Evolutionary conservation across 495 filamentous ascomycete species (phyloP).

Genomic region (Aspergillus leporis): DNA sequence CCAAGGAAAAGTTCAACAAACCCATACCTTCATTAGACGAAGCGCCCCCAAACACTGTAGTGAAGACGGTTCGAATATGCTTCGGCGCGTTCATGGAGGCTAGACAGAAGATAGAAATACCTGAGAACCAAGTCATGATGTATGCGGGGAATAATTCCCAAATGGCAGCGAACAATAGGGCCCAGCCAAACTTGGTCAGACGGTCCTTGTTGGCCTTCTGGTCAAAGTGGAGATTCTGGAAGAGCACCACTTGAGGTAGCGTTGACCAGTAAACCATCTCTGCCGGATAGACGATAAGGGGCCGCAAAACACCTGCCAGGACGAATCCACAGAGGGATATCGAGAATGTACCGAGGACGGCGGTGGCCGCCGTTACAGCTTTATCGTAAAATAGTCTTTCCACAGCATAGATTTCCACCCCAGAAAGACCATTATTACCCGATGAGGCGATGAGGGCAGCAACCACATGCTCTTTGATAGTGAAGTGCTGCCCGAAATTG

Average conservation of each 20-base stretch:
- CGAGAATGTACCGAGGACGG: slow-evolving; percentile 34
- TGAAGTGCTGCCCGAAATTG: slow-evolving; percentile 23
- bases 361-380: slow-evolving; percentile 23
- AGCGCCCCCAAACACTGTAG: slow-evolving; percentile 55
- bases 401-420: slow-evolving; percentile 19
- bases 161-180: slow-evolving; percentile 31
- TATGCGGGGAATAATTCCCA: slow-evolving; percentile 60
- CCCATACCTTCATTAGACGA: slow-evolving; percentile 53
- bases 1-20: slow-evolving; percentile 48
- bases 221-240: slow-evolving; percentile 38
- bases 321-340: slow-evolving; percentile 54
- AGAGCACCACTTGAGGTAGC: slow-evolving; percentile 30
- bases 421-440: slow-evolving; percentile 20
- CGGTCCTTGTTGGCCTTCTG: slow-evolving; percentile 30
- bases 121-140: slow-evolving; percentile 54
- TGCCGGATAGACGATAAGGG: slow-evolving; percentile 53
- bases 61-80: slow-evolving; percentile 30
- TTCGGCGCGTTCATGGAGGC: slow-evolving; percentile 35
- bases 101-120: slow-evolving; percentile 47
- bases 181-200: slow-evolving; percentile 34
- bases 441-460: slow-evolving; percentile 22
- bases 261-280: slow-evolving; percentile 47
- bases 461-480: slow-evolving; percentile 25
- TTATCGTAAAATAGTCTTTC: slow-evolving; percentile 34
- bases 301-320: slow-evolving; percentile 52